phyloP scores from a whole-genome alignment of 2,329 filamentous ascomycete species.

The Bipolaris cookei region DNA sequence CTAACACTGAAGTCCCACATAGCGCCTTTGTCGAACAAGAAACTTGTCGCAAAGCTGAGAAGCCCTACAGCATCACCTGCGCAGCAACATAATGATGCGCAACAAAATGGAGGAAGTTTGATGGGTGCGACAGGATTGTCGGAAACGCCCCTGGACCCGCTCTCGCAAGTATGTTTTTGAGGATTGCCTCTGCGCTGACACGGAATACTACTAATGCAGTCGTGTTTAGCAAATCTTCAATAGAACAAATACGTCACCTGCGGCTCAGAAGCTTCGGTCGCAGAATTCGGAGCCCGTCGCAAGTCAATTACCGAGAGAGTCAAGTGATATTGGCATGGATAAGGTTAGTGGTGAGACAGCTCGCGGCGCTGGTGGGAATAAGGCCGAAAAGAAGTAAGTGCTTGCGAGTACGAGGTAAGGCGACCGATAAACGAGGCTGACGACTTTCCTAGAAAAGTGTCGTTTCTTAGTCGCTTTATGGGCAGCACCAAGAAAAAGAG shows the following conservation, averaged over 20 bases:
- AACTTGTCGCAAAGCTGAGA: slow-evolving; percentile 36
- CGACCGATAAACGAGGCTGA: slow-evolving; percentile 25
- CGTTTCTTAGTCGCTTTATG: slow-evolving; percentile 88
- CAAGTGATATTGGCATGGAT: slow-evolving; percentile 60
- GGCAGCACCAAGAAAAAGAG: slow-evolving; percentile 75
- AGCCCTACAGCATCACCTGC: slow-evolving; percentile 31
- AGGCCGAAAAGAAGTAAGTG: slow-evolving; percentile 49
- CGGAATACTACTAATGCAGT: slow-evolving; percentile 23
- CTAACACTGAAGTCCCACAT: slow-evolving; percentile 25
- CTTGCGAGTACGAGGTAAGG: neutral
- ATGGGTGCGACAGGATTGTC: slow-evolving; percentile 24
- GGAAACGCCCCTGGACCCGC: slow-evolving; percentile 65
- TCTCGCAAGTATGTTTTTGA: slow-evolving; percentile 66
- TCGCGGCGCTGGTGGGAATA: slow-evolving; percentile 31
- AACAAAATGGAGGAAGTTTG: slow-evolving; percentile 26
- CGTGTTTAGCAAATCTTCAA: slow-evolving; percentile 61
- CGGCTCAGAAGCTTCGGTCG: slow-evolving; percentile 63
- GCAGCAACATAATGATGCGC: slow-evolving; percentile 25
- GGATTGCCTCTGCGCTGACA: slow-evolving; percentile 1
- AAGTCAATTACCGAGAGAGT: slow-evolving; percentile 34
- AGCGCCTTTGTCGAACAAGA: slow-evolving; percentile 37
- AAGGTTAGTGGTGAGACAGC: slow-evolving; percentile 37
- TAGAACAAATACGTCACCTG: slow-evolving; percentile 69
- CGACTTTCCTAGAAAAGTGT: slow-evolving; percentile 71
- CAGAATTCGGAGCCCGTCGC: slow-evolving; percentile 49